Base-by-base conservation (phyloP, 345 rosid genomes). In the Salix exigua region DNA sequence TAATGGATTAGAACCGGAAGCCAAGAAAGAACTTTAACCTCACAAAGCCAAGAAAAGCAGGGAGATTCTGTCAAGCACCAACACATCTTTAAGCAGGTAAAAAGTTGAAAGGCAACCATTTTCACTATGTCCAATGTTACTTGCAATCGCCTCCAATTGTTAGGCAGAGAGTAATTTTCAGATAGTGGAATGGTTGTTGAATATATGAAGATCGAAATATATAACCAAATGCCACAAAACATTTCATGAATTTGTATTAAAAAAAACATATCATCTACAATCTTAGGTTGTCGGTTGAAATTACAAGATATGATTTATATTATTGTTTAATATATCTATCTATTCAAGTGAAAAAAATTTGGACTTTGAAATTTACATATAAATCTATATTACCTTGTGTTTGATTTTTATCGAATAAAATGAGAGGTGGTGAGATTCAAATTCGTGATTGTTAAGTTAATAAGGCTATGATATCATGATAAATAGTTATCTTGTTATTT, bases 171-270 rank as follows among this genome's bases (percentile, higher is more conserved):
- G 76, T 71, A 60, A 4, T 81, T 72, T 65, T 82, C 85, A 72
- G 26, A 51, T 17, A 46, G 66, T 19, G 80, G 81, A 50, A 76
- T 19, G 80, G 81, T 82, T 11, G 87, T 82, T 86, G 89, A 69
- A 80, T 1, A 51, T 46, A 68, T 64, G 16, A 73, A 74, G 30
- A 46, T 44, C 7, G n/a, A 68, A 38, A 69, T 42, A 42, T 42
- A 42, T 73, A 77, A 77, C 81, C 81, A 64, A 42, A 68, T 71
- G 73, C 18, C 75, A 26, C 23, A 0, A 18, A 30, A 23, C 75
- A 72, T 35, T 35, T 35, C 37, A 35, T 35, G 37, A 35, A 35
- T 5, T 35, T 35, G 37, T 0, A 4, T 5, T n/a, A n/a, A 35
- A 35, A 35, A 4, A 33, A 4, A 4, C 1, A 33, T 4, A 33